Evolutionary conservation across 2,329 filamentous ascomycete genomes (phyloP).

Genomic region (Sphaceloma murrayae): DNA sequence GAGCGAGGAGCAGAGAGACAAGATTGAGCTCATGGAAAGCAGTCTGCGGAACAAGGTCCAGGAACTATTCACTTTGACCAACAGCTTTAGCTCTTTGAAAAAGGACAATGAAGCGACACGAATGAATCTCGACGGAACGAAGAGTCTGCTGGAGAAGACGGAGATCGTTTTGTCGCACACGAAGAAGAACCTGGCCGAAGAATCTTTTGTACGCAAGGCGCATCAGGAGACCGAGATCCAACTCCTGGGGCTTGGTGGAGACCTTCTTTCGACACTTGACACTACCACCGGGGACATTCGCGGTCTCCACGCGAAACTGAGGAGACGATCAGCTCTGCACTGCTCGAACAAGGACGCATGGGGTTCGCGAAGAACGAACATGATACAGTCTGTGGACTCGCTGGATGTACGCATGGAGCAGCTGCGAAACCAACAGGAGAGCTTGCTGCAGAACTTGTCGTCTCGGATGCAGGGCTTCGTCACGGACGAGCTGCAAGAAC

Average conservation of each 20-base stretch:
- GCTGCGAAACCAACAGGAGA: slow-evolving; percentile 63
- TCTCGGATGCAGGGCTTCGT: slow-evolving; percentile 69
- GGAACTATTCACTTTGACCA: slow-evolving; percentile 77
- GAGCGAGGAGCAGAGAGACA: slow-evolving; percentile 82
- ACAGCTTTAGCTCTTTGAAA: slow-evolving; percentile 77
- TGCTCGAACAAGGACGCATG: slow-evolving; percentile 68
- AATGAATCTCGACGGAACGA: slow-evolving; percentile 64
- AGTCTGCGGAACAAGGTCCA: slow-evolving; percentile 90
- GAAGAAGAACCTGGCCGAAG: slow-evolving; percentile 65
- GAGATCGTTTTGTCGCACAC: slow-evolving; percentile 75
- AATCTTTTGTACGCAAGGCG: slow-evolving; percentile 68
- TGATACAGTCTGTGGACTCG: slow-evolving; percentile 63
- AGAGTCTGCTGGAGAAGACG: slow-evolving; percentile 74
- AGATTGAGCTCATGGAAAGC: slow-evolving; percentile 82
- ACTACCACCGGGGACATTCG: slow-evolving; percentile 71
- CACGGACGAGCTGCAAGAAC: slow-evolving; percentile 59
- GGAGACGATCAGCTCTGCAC: slow-evolving; percentile 75
- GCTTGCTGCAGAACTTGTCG: slow-evolving; percentile 58
- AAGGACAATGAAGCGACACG: slow-evolving; percentile 78
- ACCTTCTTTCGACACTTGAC: slow-evolving; percentile 68
- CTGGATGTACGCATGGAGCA: slow-evolving; percentile 66
- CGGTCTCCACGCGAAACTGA: slow-evolving; percentile 76
- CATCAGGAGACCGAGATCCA: slow-evolving; percentile 77
- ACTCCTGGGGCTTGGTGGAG: slow-evolving; percentile 61
- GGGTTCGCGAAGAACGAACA: slow-evolving; percentile 64